phyloP scores from a whole-genome alignment of 495 filamentous ascomycete species.

The Durotheca rogersii region DNA sequence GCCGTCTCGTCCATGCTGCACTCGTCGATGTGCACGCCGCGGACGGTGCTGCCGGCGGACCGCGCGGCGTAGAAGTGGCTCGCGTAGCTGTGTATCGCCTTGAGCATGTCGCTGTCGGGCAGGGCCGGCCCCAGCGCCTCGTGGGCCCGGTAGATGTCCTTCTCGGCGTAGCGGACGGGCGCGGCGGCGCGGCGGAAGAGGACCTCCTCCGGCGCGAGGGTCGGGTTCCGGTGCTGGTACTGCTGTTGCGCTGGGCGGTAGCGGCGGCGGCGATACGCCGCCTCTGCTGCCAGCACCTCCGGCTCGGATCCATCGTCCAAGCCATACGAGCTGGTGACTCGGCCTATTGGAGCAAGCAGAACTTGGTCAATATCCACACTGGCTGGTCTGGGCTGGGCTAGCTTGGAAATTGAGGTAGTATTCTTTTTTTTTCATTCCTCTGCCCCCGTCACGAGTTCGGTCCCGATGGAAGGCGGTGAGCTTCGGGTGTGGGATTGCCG shows the following conservation, averaged over 20 bases:
- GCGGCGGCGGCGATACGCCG: conserved; percentile 39
- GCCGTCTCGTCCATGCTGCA: conserved; percentile 83
- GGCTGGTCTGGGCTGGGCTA: no score
- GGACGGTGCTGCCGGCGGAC: conserved; percentile 32
- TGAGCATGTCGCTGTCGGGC: conserved; percentile 73
- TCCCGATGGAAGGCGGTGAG: no score
- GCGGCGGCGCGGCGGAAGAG: conserved; percentile 65
- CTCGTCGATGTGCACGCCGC: conserved; percentile 50
- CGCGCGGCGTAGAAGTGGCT: conserved; percentile 66
- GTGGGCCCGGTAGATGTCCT: conserved; percentile 67
- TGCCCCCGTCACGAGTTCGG: no score
- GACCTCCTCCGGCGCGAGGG: conserved; percentile 70
- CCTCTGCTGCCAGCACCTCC: no score
- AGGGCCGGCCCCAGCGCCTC: conserved; percentile 51
- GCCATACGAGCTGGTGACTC: conserved; percentile 13
- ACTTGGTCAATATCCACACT: conserved; percentile 4
- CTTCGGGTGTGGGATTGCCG: no score
- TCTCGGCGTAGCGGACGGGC: conserved; percentile 64
- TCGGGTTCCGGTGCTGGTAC: conserved; percentile 50
- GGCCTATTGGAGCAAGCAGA: conserved; percentile 4
- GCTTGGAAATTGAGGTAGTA: no score
- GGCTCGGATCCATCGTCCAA: conserved; percentile 17
- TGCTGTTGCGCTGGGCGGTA: conserved; percentile 47
- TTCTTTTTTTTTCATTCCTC: no score
- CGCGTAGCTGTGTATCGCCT: conserved; percentile 70